Conservation (phyloP, 768 basidiomycete genomes). For the Lyophyllum atratum region DNA sequence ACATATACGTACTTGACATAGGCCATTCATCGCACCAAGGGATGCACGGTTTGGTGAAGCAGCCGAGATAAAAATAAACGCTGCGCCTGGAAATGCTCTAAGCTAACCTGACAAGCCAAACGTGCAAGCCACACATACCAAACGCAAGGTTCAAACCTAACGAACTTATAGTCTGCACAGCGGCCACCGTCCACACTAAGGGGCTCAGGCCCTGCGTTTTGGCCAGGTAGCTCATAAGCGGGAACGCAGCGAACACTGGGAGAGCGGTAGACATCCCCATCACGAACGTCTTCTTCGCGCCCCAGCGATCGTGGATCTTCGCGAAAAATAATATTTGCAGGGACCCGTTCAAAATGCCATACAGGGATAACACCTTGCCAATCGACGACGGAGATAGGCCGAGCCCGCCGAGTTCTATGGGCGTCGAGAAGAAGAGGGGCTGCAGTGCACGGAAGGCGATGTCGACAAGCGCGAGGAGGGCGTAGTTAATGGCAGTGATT, state of each 20-base stretch:
- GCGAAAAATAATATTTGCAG: slow-evolving; percentile 73
- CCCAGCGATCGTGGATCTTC: slow-evolving; percentile 56
- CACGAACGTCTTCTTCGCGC: slow-evolving; percentile 62
- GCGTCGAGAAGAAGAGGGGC: slow-evolving; percentile 74
- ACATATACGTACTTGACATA: slow-evolving; percentile 9
- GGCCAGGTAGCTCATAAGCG: slow-evolving; percentile 59
- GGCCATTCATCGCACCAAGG: slow-evolving; percentile 47
- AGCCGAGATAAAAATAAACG: slow-evolving; percentile 41
- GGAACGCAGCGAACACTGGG: slow-evolving; percentile 58
- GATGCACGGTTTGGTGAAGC: slow-evolving; percentile 66
- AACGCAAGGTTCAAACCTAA: slow-evolving; percentile 54
- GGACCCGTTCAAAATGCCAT: slow-evolving; percentile 63
- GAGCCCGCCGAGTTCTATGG: slow-evolving; percentile 65
- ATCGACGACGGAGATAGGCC: slow-evolving; percentile 67
- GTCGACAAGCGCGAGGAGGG: slow-evolving; percentile 60
- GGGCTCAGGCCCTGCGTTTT: slow-evolving; percentile 45
- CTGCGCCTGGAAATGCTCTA: background rate
- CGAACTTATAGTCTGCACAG: slow-evolving; percentile 46
- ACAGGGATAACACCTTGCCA: slow-evolving; percentile 61
- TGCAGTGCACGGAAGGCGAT: slow-evolving; percentile 67
- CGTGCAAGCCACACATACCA: slow-evolving; percentile 27
- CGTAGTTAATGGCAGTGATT: slow-evolving; percentile 65
- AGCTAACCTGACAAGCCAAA: background rate
- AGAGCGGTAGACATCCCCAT: slow-evolving; percentile 48
- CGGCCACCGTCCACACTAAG: slow-evolving; percentile 51